Conservation (phyloP, 257 asterid species). For the Solanum ossicruentum region DNA sequence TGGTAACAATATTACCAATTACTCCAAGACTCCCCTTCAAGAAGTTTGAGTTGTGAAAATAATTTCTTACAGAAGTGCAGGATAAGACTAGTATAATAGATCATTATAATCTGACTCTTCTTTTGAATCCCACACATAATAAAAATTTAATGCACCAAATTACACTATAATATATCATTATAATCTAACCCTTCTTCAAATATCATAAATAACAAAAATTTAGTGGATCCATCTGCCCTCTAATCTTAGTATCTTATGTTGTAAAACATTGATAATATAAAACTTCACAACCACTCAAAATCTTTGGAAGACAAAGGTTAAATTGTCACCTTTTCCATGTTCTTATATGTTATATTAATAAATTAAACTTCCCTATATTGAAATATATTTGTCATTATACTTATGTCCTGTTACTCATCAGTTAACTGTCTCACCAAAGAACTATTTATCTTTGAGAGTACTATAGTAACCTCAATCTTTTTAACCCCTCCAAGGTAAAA, state of each 20-base stretch:
- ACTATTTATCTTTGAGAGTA: background rate
- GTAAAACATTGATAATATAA: background rate
- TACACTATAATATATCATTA: background rate
- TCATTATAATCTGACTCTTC: too few relatives aligned
- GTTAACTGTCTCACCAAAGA: background rate
- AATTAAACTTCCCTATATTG: background rate
- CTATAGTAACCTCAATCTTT: background rate
- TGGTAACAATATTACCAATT: too few relatives aligned
- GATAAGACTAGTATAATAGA: accelerated
- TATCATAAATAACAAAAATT: background rate
- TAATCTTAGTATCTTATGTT: background rate
- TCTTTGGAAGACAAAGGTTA: background rate
- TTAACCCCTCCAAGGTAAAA: background rate
- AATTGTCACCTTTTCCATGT: background rate
- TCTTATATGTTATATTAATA: background rate
- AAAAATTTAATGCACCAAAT: background rate
- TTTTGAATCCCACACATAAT: background rate
- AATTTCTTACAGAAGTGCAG: background rate
- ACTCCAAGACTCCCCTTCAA: too few relatives aligned
- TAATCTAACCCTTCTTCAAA: background rate
- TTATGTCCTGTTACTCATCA: background rate
- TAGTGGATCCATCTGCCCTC: background rate
- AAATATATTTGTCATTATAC: background rate
- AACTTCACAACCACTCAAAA: background rate
- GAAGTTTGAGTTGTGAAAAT: background rate